These are phyloP conservation scores for Picochlorum sp. DNA, from an alignment of 139 green algal genomes.

Conservation along the genomic window DNA sequence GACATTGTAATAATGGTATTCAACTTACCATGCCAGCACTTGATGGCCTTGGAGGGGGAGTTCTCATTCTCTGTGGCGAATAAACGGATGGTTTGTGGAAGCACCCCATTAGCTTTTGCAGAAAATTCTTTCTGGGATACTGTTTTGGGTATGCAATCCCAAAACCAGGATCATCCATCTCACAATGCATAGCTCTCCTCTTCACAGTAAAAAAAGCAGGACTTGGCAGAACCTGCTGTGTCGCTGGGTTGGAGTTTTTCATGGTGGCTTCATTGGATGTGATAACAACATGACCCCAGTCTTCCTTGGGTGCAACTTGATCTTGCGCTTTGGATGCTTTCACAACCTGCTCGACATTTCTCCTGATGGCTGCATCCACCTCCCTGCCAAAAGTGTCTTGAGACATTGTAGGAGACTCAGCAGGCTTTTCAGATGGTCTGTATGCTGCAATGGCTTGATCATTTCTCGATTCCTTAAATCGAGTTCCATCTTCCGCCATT, in stretches of 20 bases:
- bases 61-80: background rate
- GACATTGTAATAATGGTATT: background rate
- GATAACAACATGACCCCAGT: slow-evolving; percentile 5
- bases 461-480: background rate
- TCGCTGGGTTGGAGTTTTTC: background rate
- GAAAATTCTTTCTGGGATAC: background rate
- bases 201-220: slow-evolving; percentile 14
- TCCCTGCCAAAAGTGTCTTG: background rate
- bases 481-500: too few relatives aligned
- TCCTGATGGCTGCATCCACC: background rate
- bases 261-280: background rate
- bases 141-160: background rate
- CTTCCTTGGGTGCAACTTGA: background rate
- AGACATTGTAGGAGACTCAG: background rate
- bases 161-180: slow-evolving; percentile 17
- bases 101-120: background rate
- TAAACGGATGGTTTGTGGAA: slow-evolving; percentile 4
- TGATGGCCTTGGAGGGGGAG: background rate
- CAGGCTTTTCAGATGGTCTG: background rate
- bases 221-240: background rate
- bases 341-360: background rate
- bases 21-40: background rate
- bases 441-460: background rate
- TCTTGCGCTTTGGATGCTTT: background rate
- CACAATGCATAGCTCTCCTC: slow-evolving; percentile 7